Conservation (phyloP, 805 yeast species). For the Schizosaccharomyces cryophilus region DNA sequence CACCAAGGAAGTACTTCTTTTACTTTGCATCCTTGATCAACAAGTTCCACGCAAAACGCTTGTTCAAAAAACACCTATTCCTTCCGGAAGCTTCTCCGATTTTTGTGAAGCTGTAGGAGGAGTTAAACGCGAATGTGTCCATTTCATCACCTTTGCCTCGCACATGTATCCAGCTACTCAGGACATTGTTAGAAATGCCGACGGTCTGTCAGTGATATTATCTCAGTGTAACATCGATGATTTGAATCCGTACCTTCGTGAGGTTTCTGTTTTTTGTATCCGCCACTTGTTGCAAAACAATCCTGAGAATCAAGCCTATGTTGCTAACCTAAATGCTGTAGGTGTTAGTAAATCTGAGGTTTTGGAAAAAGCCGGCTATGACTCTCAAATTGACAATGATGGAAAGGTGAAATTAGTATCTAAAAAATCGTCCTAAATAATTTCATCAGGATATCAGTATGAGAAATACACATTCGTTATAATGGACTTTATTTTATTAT, state of each 20-base stretch:
- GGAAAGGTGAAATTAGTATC: background rate
- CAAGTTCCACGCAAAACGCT: background rate
- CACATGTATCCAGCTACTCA: constrained; percentile 21
- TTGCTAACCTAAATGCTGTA: constrained; percentile 37
- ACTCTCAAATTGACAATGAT: constrained; percentile 36
- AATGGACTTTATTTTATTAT: too few relatives aligned
- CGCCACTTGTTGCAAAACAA: constrained; percentile 44
- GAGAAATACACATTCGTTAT: too few relatives aligned
- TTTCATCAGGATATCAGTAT: too few relatives aligned
- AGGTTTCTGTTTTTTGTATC: constrained; percentile 57
- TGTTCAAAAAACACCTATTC: background rate
- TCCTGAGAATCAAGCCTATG: constrained; percentile 45
- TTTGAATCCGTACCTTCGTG: constrained; percentile 57
- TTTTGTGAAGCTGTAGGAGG: background rate
- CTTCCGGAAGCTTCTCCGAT: background rate
- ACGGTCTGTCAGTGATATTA: constrained; percentile 41
- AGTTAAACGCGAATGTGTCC: background rate
- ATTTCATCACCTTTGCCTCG: background rate
- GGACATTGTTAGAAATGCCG: constrained; percentile 36
- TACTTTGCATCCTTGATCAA: background rate
- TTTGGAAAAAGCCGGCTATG: constrained; percentile 25
- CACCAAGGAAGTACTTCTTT: background rate
- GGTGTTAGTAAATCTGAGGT: constrained; percentile 33
- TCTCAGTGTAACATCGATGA: constrained; percentile 70
- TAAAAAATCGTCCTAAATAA: background rate